Base-by-base conservation (phyloP, 768 basidiomycete genomes). In the Auriculariales sp. region DNA sequence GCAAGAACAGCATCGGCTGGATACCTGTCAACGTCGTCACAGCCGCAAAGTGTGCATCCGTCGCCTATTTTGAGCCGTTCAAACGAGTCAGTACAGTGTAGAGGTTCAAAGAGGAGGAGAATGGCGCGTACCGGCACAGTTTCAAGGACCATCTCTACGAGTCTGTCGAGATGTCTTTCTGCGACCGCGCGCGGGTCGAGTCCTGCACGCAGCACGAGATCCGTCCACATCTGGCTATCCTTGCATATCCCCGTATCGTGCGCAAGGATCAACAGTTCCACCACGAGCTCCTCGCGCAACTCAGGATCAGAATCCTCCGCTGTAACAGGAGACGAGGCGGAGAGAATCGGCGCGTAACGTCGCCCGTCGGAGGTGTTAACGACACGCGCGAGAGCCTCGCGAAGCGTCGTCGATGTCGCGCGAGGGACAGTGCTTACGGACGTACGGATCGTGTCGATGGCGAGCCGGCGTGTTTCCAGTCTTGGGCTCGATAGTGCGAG, bases 1-100 rank as follows among this genome's bases (percentile, higher is more conserved):
- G 81, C 2, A 95, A 66, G 9, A 83, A 75, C 0, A 66, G 56
- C 0, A 71, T 66, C 0, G 95, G 86, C 1, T 82, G 77, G 14
- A 99, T 77, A 57, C 97, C 92, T 1, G 79, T 71, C 32, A 94
- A 61, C 0, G 89, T 92, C 6, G 79, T 75, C 28, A 85, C 66
- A 3, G 91, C 80, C 24, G 72, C 71, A 58, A 83, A 85, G 35
- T 80, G 79, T 3, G 92, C 91, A 46, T 63, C 52, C n/a, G n/a
- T n/a, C n/a, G n/a, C n/a, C n/a, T n/a, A n/a, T n/a, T n/a, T 2
- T 62, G 59, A n/a, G 52, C 12, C 55, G 49, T 15, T 33, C 29
- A 28, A 32, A 17, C 46, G 11, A 27, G 42, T 11, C 15, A 45
- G 22, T 28, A 28, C 44, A 50, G n/a, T 24, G 22, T 10, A 19